Conservation (phyloP, 306 rosid species). For the Pyrus communis region DNA sequence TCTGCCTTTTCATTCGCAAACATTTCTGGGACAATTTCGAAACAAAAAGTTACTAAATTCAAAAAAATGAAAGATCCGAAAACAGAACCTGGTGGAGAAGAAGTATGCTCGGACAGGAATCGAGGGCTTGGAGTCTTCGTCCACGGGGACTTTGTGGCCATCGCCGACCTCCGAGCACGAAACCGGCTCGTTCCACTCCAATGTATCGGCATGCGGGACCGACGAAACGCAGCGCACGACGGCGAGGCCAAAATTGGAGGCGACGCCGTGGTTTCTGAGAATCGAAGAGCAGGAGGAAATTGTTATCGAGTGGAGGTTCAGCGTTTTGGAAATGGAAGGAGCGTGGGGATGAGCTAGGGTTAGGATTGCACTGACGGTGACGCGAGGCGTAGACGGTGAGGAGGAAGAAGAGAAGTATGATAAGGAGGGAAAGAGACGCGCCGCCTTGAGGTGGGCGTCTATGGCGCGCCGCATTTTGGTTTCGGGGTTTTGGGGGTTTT, state of each 20-base stretch:
- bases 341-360: conserved; percentile 18
- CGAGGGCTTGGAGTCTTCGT: conserved; percentile 37
- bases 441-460: conserved; percentile 35
- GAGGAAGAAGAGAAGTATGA: conserved; percentile 20
- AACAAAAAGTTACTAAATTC: not conserved
- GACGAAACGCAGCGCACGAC: conserved; percentile 52
- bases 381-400: conserved; percentile 15
- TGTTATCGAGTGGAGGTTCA: conserved; percentile 7
- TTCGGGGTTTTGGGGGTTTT: not conserved
- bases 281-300: not conserved
- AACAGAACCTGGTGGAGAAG: conserved; percentile 66
- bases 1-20: not conserved
- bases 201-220: conserved; percentile 25
- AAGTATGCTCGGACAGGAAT: conserved; percentile 88
- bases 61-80: not conserved
- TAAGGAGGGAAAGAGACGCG: conserved; percentile 25
- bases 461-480: conserved; percentile 49
- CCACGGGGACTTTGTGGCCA: conserved; percentile 23
- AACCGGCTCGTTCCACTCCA: conserved; percentile 70
- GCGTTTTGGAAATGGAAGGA: conserved; percentile 14
- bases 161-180: conserved; percentile 57
- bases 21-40: not conserved
- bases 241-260: conserved; percentile 1
- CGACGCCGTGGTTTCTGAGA: conserved; percentile 1
- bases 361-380: conserved; percentile 22